Evolutionary conservation across 192 early-diverging fungal species (phyloP), one percentile per base, ranked within the genome.

Genomic region (Podila horticola): DNA sequence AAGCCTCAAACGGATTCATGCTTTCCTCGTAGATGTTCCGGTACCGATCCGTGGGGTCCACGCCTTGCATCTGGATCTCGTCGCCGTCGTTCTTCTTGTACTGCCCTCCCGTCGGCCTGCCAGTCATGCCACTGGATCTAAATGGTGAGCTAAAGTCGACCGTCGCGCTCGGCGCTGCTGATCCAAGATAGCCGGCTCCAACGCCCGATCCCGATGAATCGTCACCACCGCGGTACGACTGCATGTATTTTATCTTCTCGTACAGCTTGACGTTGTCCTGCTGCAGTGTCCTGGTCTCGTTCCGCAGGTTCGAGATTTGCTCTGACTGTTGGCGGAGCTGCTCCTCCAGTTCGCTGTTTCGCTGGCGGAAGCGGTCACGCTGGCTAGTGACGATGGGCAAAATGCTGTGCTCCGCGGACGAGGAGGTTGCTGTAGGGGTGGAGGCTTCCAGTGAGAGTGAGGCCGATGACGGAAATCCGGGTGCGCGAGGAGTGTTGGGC

Each of bases 191-290:
- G 30, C 69, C 70, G 20, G 31, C 51, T 58, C 72, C 75, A 7
- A 67, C 72, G 1, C 64, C 70, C 3, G 71, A 26, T 52, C 73
- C 72, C 19, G 59, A 74, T 45, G 62, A 6, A 58, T 71, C 52
- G 75, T 72, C 59, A 41, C 59, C 59, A 36, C n/a, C 52, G 69
- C 76, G 67, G 75, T 93, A 95, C 57, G 88, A 91, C 74, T 96
- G 95, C 50, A 95, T 87, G 84, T 94, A 98, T 70, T 94, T 92
- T 24, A 96, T 85, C 73, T 93, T 93, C 74, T 98, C 97, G 75
- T 95, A 98, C 60, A 98, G 82, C 69, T 94, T 93, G 51, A 97
- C 66, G 62, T 97, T 97, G 74, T 98, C 97, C 49, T 86, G 83
- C 72, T 93, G 89, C n/a, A 94, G 73, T 31, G 85, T 86, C 17